Conservation (phyloP, 345 rosid species). For the Hevea brasiliensis region DNA sequence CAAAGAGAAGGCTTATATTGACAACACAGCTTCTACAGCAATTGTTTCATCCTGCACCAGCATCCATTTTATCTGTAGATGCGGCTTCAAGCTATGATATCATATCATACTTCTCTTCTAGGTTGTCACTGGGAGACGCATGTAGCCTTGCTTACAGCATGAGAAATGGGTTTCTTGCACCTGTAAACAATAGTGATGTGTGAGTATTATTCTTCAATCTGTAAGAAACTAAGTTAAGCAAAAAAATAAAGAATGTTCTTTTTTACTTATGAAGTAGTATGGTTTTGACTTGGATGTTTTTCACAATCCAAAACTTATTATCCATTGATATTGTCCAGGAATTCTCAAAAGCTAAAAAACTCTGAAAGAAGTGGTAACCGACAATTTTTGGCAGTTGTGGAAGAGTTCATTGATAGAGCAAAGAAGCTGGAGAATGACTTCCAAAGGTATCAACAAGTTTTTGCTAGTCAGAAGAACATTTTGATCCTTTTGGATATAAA, state of each 20-base stretch:
- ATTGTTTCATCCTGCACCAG: conserved; percentile 53
- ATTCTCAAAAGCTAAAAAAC: conserved; percentile 36
- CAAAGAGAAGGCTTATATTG: conserved; percentile 77
- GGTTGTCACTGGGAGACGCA: conserved; percentile 71
- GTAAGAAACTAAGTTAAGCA: not conserved
- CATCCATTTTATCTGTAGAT: conserved; percentile 49
- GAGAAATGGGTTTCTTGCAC: conserved; percentile 28
- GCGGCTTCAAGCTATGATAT: conserved; percentile 49
- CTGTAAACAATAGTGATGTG: conserved; percentile 40
- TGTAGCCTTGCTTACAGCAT: conserved; percentile 45
- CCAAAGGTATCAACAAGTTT: conserved; percentile 47
- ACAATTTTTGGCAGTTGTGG: conserved; percentile 53
- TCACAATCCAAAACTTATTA: not conserved
- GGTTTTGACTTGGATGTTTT: not conserved
- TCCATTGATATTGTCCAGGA: conserved; percentile 31
- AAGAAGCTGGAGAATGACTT: conserved; percentile 57
- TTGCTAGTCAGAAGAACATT: not conserved
- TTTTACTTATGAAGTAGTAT: not conserved
- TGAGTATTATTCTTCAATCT: conserved; percentile 34
- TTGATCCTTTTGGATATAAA: not conserved
- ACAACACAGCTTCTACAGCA: conserved; percentile 82
- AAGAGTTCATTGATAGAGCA: conserved; percentile 50
- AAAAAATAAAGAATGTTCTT: not conserved
- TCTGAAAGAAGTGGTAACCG: conserved; percentile 44
- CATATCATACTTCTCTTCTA: conserved; percentile 48